These are phyloP conservation scores for Wickerhamia fluorescens DNA, from an alignment of 805 yeast species.

Conservation along the genomic window DNA sequence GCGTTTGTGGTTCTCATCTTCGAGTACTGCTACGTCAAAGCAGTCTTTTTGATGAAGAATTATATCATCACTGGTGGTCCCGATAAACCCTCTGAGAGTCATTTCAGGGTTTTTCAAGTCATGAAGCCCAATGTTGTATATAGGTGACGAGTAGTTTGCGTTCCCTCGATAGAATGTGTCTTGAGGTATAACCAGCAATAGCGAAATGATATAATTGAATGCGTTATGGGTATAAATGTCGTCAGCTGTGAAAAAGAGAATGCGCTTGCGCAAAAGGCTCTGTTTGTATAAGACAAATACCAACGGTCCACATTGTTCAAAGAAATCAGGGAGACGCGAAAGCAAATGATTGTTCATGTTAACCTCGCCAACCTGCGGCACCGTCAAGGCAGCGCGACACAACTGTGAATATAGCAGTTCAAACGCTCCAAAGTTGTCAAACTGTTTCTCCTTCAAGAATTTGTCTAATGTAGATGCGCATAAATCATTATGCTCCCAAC, in stretches of 20 bases:
- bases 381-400: too few relatives aligned
- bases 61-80: slow-evolving; percentile 62
- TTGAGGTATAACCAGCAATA: slow-evolving; percentile 58
- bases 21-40: slow-evolving; percentile 44
- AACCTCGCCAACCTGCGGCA: too few relatives aligned
- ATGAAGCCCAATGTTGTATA: slow-evolving; percentile 58
- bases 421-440: slow-evolving; percentile 13
- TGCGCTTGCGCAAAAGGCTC: slow-evolving; percentile 48
- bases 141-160: slow-evolving; percentile 31
- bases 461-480: slow-evolving; percentile 21
- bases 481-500: slow-evolving; percentile 37
- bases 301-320: slow-evolving; percentile 41
- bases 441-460: slow-evolving; percentile 13
- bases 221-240: slow-evolving; percentile 16
- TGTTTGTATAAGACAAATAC: slow-evolving; percentile 59
- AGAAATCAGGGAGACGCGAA: slow-evolving; percentile 29
- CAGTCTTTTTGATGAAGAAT: slow-evolving; percentile 45
- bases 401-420: slow-evolving; percentile 10
- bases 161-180: slow-evolving; percentile 26
- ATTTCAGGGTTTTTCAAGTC: slow-evolving; percentile 35
- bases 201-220: slow-evolving; percentile 50
- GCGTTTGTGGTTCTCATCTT: too few relatives aligned
- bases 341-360: slow-evolving; percentile 35
- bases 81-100: slow-evolving; percentile 38
- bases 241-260: slow-evolving; percentile 25